A percentile compares a stretch with the other conserved stretches of the same genome.
These are phyloP conservation scores for Gnaphalium uliginosum DNA, from an alignment of 129 eudicot genomes.

Conservation along the genomic window DNA sequence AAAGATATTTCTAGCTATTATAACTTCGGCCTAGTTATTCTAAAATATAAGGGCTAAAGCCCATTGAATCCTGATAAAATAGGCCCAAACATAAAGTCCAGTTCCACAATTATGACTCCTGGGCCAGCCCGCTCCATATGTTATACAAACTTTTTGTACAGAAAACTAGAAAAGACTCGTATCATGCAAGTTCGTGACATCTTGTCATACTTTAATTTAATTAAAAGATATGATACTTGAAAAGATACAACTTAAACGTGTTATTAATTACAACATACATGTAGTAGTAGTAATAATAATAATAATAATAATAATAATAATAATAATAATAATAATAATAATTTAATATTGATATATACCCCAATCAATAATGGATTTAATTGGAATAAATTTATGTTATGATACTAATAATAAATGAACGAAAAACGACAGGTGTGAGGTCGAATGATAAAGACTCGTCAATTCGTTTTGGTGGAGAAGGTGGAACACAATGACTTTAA, in stretches of 20 bases:
- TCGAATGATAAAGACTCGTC: constrained; percentile 8
- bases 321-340: background rate
- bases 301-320: background rate
- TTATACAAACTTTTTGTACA: no score
- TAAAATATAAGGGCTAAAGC: no score
- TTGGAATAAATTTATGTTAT: background rate
- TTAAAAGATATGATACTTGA: background rate
- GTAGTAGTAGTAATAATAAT: background rate
- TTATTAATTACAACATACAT: background rate
- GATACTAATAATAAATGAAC: constrained; percentile 1
- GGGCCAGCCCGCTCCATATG: no score
- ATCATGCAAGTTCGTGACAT: background rate
- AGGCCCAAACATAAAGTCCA: no score
- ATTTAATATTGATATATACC: background rate
- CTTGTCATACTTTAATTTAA: background rate
- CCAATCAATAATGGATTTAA: constrained; percentile 20
- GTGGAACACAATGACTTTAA: background rate
- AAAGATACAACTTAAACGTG: background rate
- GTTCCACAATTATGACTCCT: no score
- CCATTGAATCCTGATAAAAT: no score
- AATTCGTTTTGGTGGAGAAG: constrained; percentile 27
- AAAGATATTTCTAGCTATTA: no score
- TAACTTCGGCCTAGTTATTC: no score
- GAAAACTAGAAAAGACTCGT: background rate
- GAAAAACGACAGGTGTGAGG: constrained; percentile 24